Percentiles rank a stretch among this genome's conserved stretches.
Conservation (phyloP, 306 rosid genomes). For the Trifolium subterraneum region DNA sequence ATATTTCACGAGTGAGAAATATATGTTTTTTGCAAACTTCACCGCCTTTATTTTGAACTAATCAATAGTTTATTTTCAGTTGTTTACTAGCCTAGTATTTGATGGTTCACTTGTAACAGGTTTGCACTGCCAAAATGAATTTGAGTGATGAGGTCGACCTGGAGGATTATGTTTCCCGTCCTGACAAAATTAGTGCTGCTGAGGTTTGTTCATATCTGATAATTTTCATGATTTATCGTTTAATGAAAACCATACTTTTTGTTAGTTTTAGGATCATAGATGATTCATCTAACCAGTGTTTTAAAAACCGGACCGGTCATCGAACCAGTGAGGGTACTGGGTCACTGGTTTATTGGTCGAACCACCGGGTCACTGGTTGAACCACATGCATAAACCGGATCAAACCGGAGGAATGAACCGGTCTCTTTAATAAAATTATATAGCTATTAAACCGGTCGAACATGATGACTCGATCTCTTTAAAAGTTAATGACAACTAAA, state of each 20-base stretch:
- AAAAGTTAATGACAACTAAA: too few species aligned
- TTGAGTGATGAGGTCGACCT: conserved; percentile 95
- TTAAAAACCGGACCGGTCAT: too few species aligned
- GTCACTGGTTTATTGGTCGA: too few species aligned
- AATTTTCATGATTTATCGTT: conserved; percentile 6
- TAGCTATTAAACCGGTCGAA: too few species aligned
- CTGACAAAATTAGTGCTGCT: conserved; percentile 99
- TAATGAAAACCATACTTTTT: not conserved
- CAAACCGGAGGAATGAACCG: too few species aligned
- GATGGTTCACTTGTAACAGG: conserved; percentile 53
- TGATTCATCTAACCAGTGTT: not conserved
- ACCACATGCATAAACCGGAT: too few species aligned
- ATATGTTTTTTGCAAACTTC: conserved; percentile 28
- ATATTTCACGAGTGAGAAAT: not conserved
- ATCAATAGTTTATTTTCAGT: not conserved
- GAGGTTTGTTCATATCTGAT: conserved; percentile 71
- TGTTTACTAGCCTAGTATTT: conserved; percentile 27
- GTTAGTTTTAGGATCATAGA: conserved; percentile 2
- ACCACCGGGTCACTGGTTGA: too few species aligned
- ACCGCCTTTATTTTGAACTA: not conserved
- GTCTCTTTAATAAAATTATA: too few species aligned
- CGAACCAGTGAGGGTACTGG: too few species aligned
- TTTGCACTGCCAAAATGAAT: conserved; percentile 98
- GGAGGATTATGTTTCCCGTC: conserved; percentile 99
- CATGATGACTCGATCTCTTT: too few species aligned